phyloP scores from a whole-genome alignment of 1,284 basidiomycete genomes.

The Cryptococcus sp. region DNA sequence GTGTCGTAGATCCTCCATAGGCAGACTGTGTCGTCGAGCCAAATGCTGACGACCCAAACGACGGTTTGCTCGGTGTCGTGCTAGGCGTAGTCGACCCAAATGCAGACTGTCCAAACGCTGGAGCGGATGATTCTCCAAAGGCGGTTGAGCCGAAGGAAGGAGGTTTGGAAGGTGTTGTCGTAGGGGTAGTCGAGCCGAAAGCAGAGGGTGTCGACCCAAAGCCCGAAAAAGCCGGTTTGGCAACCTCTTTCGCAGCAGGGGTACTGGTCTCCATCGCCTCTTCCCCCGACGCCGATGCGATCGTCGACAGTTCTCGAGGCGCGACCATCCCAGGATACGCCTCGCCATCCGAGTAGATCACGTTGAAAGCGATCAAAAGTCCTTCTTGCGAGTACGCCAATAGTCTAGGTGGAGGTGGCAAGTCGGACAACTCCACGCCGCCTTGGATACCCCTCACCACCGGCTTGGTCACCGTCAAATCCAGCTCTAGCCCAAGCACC shows the following conservation, averaged over 20 bases:
- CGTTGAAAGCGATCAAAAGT: conserved; percentile 49
- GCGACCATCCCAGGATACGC: conserved; percentile 47
- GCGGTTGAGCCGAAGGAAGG: background rate
- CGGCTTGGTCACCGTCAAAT: conserved; percentile 48
- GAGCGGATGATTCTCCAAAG: background rate
- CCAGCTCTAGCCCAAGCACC: conserved; percentile 50
- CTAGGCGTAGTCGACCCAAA: conserved; percentile 7
- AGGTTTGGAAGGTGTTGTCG: conserved; percentile 7
- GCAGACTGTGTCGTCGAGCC: background rate
- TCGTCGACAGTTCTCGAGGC: conserved; percentile 12
- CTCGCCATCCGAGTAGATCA: conserved; percentile 45
- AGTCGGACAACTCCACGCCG: conserved; percentile 47
- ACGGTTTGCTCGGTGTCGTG: conserved; percentile 10
- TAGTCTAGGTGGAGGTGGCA: conserved; percentile 48
- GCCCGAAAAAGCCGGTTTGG: conserved; percentile 18
- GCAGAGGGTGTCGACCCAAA: background rate
- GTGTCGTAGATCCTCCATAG: too few species aligned
- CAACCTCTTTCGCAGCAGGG: conserved; percentile 2
- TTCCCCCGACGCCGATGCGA: background rate
- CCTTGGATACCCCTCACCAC: conserved; percentile 47
- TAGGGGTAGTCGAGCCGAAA: conserved; percentile 11
- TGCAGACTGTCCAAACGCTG: conserved; percentile 1
- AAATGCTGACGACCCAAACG: background rate
- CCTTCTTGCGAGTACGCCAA: conserved; percentile 52
- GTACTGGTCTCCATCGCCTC: conserved; percentile 4